A percentile compares a stretch with the other conserved stretches of the same genome.
phyloP scores from a whole-genome alignment of 1,284 basidiomycete species.

The Apiotrichum gamsii region DNA sequence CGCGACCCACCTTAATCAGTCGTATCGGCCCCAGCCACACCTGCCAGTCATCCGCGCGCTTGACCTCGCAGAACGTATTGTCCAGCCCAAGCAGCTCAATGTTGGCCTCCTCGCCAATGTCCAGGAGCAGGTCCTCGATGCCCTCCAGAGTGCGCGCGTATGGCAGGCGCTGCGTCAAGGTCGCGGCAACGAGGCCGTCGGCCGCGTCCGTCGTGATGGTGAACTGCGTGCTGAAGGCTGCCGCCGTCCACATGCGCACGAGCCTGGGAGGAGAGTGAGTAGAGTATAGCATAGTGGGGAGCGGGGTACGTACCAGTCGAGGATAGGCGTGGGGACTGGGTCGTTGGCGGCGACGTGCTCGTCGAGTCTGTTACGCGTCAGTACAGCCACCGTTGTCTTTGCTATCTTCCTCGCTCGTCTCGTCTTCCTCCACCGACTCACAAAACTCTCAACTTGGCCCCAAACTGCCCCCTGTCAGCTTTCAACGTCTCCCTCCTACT shows the following conservation, averaged over 20 bases:
- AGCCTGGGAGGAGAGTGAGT: too few species aligned
- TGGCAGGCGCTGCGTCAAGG: background rate
- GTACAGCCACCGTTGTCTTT: too few species aligned
- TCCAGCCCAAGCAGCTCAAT: background rate
- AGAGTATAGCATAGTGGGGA: too few species aligned
- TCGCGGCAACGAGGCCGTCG: constrained; percentile 37
- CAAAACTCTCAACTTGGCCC: too few species aligned
- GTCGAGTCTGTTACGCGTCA: too few species aligned
- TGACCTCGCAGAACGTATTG: background rate
- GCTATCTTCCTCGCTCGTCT: too few species aligned
- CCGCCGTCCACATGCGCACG: background rate
- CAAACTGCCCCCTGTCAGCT: too few species aligned
- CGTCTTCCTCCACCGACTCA: too few species aligned
- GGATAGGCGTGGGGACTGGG: too few species aligned
- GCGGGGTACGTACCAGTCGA: too few species aligned
- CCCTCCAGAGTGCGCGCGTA: background rate
- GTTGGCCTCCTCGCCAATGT: background rate
- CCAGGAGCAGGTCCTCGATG: background rate
- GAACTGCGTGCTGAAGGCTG: constrained; percentile 27
- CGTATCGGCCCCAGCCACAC: background rate
- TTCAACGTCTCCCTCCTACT: too few species aligned
- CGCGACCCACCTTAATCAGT: background rate
- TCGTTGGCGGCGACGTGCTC: too few species aligned
- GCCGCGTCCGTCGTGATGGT: constrained; percentile 33
- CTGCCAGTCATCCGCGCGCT: background rate